Evolutionary conservation across 805 yeast species (phyloP).

Genomic region (Pichia cephalocereana): DNA sequence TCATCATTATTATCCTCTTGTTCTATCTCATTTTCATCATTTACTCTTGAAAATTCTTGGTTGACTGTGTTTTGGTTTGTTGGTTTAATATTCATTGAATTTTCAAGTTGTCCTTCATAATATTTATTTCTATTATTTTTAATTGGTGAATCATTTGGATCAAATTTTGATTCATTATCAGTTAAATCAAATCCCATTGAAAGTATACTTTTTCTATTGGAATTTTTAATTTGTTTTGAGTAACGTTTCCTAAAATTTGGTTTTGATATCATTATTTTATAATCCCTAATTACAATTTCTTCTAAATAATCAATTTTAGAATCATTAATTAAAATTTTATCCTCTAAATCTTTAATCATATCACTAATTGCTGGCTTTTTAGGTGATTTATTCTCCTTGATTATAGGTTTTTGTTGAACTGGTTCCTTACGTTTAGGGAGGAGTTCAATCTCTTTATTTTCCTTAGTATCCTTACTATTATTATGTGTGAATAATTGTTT

Average conservation of each 20-base stretch:
- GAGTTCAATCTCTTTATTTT: neutral
- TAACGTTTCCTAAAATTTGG: conserved; percentile 15
- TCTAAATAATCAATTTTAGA: conserved; percentile 52
- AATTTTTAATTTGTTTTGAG: conserved; percentile 17
- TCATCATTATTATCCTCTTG: neutral
- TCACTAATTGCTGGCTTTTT: neutral
- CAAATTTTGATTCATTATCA: conserved; percentile 9
- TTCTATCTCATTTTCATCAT: neutral
- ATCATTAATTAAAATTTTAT: conserved; percentile 5
- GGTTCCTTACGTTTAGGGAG: no score
- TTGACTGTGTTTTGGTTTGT: neutral
- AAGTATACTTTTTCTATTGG: conserved; percentile 15
- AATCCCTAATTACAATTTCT: conserved; percentile 63
- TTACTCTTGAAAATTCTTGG: no score
- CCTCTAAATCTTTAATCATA: conserved; percentile 6
- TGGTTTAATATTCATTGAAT: neutral
- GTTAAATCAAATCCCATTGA: conserved; percentile 14
- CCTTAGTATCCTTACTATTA: neutral
- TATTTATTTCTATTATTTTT: conserved; percentile 2
- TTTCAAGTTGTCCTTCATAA: neutral
- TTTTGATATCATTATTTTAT: conserved; percentile 32
- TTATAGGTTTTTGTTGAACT: no score
- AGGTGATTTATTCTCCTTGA: no score
- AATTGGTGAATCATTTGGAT: conserved; percentile 17
- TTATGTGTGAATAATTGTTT: conserved; percentile 2